These are phyloP conservation scores for Aspergillus fumigatiaffinis DNA, from an alignment of 2,329 filamentous ascomycete genomes.

Conservation along the genomic window DNA sequence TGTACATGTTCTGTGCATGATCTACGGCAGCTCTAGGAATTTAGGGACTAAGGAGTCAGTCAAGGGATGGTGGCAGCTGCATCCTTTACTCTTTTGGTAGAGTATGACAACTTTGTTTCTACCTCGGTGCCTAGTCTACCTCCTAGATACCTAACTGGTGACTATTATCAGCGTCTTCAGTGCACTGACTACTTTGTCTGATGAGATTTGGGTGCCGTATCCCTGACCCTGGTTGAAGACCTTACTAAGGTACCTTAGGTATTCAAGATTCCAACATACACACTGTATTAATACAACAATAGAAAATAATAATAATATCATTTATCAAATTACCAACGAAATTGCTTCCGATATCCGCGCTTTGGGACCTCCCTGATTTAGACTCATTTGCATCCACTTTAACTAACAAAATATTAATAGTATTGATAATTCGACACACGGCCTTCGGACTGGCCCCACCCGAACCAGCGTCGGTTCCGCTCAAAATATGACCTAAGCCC, in stretches of 20 bases:
- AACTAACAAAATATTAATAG: not conserved
- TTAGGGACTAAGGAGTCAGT: not conserved
- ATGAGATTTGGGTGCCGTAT: not conserved
- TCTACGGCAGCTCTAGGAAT: slow-evolving; percentile 32
- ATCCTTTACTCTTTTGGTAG: not conserved
- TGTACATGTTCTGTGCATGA: slow-evolving; percentile 36
- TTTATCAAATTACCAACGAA: not conserved
- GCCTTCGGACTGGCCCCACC: not conserved
- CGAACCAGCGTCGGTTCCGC: slow-evolving; percentile 11
- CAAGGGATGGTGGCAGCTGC: not conserved
- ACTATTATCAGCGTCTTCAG: not conserved
- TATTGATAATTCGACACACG: not conserved
- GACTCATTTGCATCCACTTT: not conserved
- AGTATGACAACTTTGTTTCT: not conserved
- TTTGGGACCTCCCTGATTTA: not conserved
- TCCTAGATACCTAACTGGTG: not conserved
- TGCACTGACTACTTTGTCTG: not conserved
- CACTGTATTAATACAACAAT: not conserved
- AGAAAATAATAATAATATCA: not conserved
- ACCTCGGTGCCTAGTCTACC: not conserved
- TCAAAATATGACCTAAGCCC: slow-evolving; percentile 11
- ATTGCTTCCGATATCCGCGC: not conserved
- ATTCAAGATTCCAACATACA: not conserved
- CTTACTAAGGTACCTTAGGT: not conserved
- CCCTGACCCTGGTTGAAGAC: not conserved